These are phyloP conservation scores for Lenwebbia sp. DNA, from an alignment of 345 rosid species.

Conservation along the genomic window DNA sequence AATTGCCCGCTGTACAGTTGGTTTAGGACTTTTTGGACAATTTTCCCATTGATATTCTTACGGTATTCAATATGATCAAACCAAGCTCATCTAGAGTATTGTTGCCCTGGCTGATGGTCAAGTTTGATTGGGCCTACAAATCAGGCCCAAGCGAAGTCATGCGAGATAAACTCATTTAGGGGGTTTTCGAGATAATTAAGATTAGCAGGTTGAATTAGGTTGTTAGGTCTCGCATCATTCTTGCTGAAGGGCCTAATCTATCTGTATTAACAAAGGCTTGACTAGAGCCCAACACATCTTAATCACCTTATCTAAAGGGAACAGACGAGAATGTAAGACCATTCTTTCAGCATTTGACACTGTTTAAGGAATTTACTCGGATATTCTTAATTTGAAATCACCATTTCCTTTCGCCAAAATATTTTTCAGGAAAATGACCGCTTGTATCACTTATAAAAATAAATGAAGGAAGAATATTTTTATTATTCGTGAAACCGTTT, in stretches of 20 bases:
- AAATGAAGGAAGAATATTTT: too few species aligned
- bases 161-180: not conserved
- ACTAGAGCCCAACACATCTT: not conserved
- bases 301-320: not conserved
- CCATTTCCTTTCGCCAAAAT: not conserved
- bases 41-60: too few species aligned
- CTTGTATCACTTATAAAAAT: too few species aligned
- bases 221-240: not conserved
- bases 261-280: not conserved
- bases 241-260: not conserved
- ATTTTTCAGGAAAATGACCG: rapidly evolving
- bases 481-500: not conserved
- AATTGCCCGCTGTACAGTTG: too few species aligned
- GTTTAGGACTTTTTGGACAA: too few species aligned
- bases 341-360: not conserved
- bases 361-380: not conserved
- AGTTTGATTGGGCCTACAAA: not conserved
- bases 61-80: not conserved
- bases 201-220: not conserved
- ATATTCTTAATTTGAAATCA: not conserved
- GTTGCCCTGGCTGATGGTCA: not conserved
- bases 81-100: not conserved
- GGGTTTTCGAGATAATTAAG: not conserved
- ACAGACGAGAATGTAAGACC: not conserved
- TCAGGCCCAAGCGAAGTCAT: not conserved